phyloP scores from a whole-genome alignment of 2,329 filamentous ascomycete genomes.

The Xylaria sp. region DNA sequence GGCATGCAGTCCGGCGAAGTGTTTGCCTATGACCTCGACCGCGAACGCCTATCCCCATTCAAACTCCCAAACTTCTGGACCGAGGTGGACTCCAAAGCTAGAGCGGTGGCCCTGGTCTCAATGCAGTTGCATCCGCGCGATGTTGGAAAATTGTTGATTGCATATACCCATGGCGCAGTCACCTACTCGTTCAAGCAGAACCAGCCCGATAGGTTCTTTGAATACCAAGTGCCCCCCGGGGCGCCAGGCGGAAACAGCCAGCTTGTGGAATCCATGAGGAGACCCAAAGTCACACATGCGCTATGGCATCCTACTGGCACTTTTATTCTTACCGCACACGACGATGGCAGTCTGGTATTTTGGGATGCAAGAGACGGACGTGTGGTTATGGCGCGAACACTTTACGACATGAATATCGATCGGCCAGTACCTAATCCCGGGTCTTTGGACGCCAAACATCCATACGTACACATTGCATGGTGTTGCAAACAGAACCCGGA shows the following conservation, averaged over 20 bases:
- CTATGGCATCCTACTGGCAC: constrained; percentile 95
- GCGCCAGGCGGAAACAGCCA: constrained; percentile 80
- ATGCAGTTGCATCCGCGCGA: constrained; percentile 88
- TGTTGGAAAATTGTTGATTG: constrained; percentile 86
- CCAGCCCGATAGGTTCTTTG: constrained; percentile 73
- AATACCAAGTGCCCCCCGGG: constrained; percentile 79
- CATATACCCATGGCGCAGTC: constrained; percentile 85
- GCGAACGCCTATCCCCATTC: constrained; percentile 74
- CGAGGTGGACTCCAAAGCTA: constrained; percentile 68
- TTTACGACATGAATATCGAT: constrained; percentile 75
- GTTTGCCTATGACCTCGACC: constrained; percentile 89
- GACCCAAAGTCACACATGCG: constrained; percentile 78
- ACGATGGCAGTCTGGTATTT: constrained; percentile 88
- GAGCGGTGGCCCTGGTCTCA: constrained; percentile 66
- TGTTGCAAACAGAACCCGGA: constrained; percentile 94
- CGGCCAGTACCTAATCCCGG: constrained; percentile 58
- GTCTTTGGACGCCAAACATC: constrained; percentile 66
- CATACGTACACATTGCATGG: constrained; percentile 81
- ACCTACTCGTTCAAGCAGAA: constrained; percentile 96
- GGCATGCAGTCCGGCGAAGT: constrained; percentile 83
- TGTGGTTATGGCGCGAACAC: constrained; percentile 78
- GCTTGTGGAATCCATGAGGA: constrained; percentile 63
- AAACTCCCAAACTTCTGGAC: constrained; percentile 87
- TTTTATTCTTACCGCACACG: constrained; percentile 83
- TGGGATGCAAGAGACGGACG: constrained; percentile 93